These are phyloP conservation scores for Colletotrichum melonis DNA, from an alignment of 2,329 filamentous ascomycete genomes.

Conservation along the genomic window DNA sequence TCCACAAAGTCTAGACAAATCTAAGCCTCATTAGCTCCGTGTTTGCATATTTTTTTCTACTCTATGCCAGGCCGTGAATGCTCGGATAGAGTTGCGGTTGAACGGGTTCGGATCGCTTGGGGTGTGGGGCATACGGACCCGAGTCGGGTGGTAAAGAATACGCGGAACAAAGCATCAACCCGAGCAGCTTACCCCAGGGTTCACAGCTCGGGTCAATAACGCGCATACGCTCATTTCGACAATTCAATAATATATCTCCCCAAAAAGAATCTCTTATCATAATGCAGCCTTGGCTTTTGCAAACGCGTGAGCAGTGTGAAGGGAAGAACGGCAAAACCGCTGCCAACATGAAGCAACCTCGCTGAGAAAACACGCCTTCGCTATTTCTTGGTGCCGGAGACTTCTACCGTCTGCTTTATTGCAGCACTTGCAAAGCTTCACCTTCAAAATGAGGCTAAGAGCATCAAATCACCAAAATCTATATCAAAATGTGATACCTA, in stretches of 20 bases:
- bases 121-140: not conserved
- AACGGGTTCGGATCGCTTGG: not conserved
- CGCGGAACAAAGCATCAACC: not conserved
- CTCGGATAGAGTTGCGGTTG: not conserved
- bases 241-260: not conserved
- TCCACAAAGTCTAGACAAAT: not conserved
- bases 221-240: not conserved
- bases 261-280: not conserved
- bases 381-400: too few species aligned
- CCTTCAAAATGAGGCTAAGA: too few species aligned
- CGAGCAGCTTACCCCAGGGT: not conserved
- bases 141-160: not conserved
- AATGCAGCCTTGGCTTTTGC: not conserved
- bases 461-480: too few species aligned
- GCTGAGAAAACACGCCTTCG: too few species aligned
- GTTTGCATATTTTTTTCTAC: too few species aligned
- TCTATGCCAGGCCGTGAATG: not conserved
- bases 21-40: not conserved
- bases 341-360: too few species aligned
- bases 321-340: too few species aligned
- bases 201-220: conserved; percentile 34
- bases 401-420: too few species aligned
- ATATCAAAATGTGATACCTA: too few species aligned
- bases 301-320: too few species aligned
- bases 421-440: too few species aligned